Evolutionary conservation across 306 rosid genomes (phyloP).

Genomic region (Acacia melanoxylon): DNA sequence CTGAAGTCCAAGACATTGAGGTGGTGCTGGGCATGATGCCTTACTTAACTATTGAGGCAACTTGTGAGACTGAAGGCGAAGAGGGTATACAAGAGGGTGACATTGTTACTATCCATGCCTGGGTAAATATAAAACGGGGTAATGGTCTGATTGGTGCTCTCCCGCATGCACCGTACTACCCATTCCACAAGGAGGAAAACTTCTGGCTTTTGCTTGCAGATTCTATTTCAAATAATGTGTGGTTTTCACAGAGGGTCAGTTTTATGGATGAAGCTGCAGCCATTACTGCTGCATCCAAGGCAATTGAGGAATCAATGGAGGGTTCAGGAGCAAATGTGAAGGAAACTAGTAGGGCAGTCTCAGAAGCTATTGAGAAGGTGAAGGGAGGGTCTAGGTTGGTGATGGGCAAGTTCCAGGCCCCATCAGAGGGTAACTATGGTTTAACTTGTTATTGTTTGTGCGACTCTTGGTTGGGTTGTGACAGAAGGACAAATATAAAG

Average conservation of each 20-base stretch:
- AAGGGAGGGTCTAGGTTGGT: slow-evolving; percentile 80
- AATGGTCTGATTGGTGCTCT: slow-evolving; percentile 85
- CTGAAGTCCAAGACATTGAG: slow-evolving; percentile 84
- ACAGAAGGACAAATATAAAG: slow-evolving; percentile 69
- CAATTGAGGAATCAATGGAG: slow-evolving; percentile 87
- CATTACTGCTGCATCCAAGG: slow-evolving; percentile 82
- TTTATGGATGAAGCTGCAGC: slow-evolving; percentile 94
- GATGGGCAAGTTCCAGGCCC: slow-evolving; percentile 90
- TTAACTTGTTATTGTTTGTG: slow-evolving; percentile 86
- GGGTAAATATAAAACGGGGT: slow-evolving; percentile 72
- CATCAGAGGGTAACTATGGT: slow-evolving; percentile 81
- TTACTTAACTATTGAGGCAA: slow-evolving; percentile 61
- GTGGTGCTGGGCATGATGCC: slow-evolving; percentile 83
- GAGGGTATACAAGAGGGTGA: slow-evolving; percentile 97
- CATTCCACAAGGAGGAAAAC: slow-evolving; percentile 89
- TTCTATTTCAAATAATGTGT: slow-evolving; percentile 69
- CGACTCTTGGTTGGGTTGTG: slow-evolving; percentile 96
- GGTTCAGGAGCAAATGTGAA: slow-evolving; percentile 77
- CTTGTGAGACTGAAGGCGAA: slow-evolving; percentile 96
- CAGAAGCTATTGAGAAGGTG: slow-evolving; percentile 82
- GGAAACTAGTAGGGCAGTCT: slow-evolving; percentile 73
- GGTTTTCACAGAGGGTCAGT: slow-evolving; percentile 95
- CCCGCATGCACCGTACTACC: slow-evolving; percentile 90
- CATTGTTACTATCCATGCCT: slow-evolving; percentile 79
- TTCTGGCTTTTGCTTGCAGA: slow-evolving; percentile 91